These are phyloP conservation scores for Infundibulicybe gibba DNA, from an alignment of 768 basidiomycete species.

Conservation along the genomic window DNA sequence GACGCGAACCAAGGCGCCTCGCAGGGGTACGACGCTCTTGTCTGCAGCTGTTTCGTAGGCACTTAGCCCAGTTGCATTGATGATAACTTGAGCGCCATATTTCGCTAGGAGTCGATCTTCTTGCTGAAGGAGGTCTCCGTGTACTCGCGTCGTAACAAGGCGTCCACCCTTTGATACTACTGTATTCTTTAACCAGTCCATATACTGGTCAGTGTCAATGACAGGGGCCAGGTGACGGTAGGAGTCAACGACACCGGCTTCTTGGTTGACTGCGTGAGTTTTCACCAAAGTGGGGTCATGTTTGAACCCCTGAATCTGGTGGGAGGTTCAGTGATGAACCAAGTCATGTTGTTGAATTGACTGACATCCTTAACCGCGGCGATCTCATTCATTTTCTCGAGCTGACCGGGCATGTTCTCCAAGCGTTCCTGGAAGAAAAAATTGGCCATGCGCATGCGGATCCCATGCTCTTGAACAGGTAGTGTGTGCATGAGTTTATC, in stretches of 20 bases:
- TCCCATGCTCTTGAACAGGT: constrained; percentile 21
- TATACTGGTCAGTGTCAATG: constrained; percentile 32
- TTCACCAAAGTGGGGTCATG: constrained; percentile 16
- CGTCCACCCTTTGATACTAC: constrained; percentile 22
- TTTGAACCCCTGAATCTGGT: constrained; percentile 20
- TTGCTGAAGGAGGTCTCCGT: constrained; percentile 24
- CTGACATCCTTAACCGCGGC: constrained; percentile 3
- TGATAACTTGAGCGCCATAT: constrained; percentile 24
- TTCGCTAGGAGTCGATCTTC: constrained; percentile 19
- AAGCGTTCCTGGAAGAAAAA: constrained; percentile 28
- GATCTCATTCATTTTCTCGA: constrained; percentile 26
- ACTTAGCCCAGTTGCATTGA: constrained; percentile 32
- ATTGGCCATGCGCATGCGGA: constrained; percentile 27
- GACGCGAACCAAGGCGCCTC: constrained; percentile 32
- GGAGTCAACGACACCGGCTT: constrained; percentile 27
- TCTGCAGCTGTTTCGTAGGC: constrained; percentile 27
- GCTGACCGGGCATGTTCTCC: constrained; percentile 20
- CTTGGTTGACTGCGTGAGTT: constrained; percentile 22
- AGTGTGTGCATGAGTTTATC: constrained; percentile 17
- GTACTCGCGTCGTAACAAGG: constrained; percentile 22
- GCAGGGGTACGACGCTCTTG: constrained; percentile 27
- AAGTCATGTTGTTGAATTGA: not conserved
- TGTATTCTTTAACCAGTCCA: constrained; percentile 25
- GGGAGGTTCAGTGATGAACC: not conserved
- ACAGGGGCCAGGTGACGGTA: constrained; percentile 30